A percentile compares a stretch with the other conserved stretches of the same genome.
Conservation (phyloP, 2,329 filamentous ascomycete species). For the Sporothrix curviconia region DNA sequence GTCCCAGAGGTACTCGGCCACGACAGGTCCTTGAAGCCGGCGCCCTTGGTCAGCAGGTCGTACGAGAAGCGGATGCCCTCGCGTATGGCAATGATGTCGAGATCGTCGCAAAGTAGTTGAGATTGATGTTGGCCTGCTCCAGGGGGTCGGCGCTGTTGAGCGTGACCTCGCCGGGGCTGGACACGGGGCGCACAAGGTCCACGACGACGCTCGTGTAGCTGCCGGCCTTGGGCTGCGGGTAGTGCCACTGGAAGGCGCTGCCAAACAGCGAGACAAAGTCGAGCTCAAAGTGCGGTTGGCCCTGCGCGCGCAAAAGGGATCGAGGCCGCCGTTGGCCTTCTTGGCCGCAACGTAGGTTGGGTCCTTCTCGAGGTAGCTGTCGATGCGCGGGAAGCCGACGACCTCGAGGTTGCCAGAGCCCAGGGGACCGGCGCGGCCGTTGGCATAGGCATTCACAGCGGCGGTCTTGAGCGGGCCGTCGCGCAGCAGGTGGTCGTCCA, state of each 20-base stretch:
- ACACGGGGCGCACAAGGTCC: conserved; percentile 35
- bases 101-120: conserved; percentile 53
- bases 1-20: conserved; percentile 51
- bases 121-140: conserved; percentile 51
- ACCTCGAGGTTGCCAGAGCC: conserved; percentile 38
- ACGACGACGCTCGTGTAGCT: conserved; percentile 52
- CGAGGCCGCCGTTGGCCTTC: conserved; percentile 36
- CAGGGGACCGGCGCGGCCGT: conserved; percentile 29
- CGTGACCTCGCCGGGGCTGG: conserved; percentile 45
- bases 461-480: conserved; percentile 27
- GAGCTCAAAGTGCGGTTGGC: conserved; percentile 55
- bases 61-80: conserved; percentile 51
- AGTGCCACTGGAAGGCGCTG: conserved; percentile 43
- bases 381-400: conserved; percentile 51
- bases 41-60: conserved; percentile 51
- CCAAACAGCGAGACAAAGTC: conserved; percentile 56
- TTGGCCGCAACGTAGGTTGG: conserved; percentile 40
- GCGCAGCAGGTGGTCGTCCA: conserved; percentile 37
- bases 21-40: conserved; percentile 50
- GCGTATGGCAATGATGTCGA: conserved; percentile 51
- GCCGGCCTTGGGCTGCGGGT: conserved; percentile 35
- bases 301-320: conserved; percentile 50
- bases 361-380: conserved; percentile 35
- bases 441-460: conserved; percentile 31
- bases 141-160: conserved; percentile 51